These are phyloP conservation scores for Phytophthora citricola DNA, from an alignment of 352 stramenopile species.

Conservation along the genomic window DNA sequence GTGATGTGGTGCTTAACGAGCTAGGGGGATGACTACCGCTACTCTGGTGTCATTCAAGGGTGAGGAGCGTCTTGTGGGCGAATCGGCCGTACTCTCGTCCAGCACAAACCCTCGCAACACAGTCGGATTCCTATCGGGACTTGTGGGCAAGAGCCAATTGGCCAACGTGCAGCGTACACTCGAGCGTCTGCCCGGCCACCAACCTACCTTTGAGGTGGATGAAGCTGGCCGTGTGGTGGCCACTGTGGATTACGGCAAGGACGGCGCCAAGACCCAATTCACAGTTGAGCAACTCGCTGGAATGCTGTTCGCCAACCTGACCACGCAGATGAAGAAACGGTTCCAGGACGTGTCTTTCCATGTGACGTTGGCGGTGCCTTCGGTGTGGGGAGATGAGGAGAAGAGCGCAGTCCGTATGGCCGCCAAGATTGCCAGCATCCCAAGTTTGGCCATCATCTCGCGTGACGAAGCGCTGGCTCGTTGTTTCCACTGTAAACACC, in stretches of 20 bases:
- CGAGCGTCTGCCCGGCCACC: constrained; percentile 53
- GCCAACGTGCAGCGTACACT: constrained; percentile 49
- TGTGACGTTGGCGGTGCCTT: constrained; percentile 73
- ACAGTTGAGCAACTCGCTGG: constrained; percentile 75
- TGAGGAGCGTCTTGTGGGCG: constrained; percentile 84
- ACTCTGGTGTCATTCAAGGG: constrained; percentile 90
- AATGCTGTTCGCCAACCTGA: constrained; percentile 84
- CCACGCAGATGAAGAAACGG: constrained; percentile 68
- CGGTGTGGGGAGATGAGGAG: constrained; percentile 61
- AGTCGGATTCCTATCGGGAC: constrained; percentile 68
- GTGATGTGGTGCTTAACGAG: constrained; percentile 90
- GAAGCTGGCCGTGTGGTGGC: constrained; percentile 46
- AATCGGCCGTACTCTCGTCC: constrained; percentile 84
- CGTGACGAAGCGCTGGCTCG: constrained; percentile 66
- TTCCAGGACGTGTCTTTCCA: constrained; percentile 54
- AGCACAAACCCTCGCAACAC: constrained; percentile 89
- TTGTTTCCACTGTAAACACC: constrained; percentile 89
- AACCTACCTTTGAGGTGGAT: constrained; percentile 48
- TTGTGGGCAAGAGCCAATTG: constrained; percentile 66
- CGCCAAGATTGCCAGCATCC: constrained; percentile 69
- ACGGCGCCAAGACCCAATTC: constrained; percentile 52
- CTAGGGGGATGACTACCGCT: constrained; percentile 89
- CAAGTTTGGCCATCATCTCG: constrained; percentile 54
- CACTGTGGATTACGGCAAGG: constrained; percentile 70
- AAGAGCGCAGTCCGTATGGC: constrained; percentile 55